Evolutionary conservation across 371 early-diverging fungal genomes (phyloP).

Genomic region (Apophysomyces ossiformis): DNA sequence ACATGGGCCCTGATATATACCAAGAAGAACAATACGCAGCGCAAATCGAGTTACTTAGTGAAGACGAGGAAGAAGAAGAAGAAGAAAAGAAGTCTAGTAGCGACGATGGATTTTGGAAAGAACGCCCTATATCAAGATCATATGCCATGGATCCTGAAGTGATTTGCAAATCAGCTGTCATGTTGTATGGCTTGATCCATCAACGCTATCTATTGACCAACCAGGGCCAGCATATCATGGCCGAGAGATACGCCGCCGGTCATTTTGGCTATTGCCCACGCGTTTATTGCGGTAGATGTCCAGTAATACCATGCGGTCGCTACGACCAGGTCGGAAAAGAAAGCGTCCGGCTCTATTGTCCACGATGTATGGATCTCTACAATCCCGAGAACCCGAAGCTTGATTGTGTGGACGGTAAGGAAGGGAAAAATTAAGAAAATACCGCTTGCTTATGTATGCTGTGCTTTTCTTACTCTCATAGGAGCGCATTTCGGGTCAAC

Average conservation of each 20-base stretch:
- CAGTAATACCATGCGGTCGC: constrained; percentile 86
- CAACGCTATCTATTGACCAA: constrained; percentile 82
- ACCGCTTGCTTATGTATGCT: no score
- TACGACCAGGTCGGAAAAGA: constrained; percentile 70
- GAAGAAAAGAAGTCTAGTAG: constrained; percentile 8
- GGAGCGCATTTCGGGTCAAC: constrained; percentile 96
- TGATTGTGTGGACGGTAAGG: constrained; percentile 81
- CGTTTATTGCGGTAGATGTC: constrained; percentile 74
- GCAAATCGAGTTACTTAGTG: constrained; percentile 38
- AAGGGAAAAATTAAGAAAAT: neutral
- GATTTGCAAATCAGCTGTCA: constrained; percentile 59
- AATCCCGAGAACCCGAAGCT: constrained; percentile 77
- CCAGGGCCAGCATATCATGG: constrained; percentile 78
- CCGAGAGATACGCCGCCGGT: constrained; percentile 71
- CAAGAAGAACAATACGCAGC: constrained; percentile 15
- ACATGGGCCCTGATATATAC: constrained; percentile 70
- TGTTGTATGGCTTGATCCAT: constrained; percentile 85
- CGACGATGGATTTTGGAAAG: constrained; percentile 42
- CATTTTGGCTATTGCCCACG: constrained; percentile 90
- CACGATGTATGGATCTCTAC: constrained; percentile 88
- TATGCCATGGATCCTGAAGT: constrained; percentile 33
- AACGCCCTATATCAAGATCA: constrained; percentile 26
- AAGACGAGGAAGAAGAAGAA: constrained; percentile 14
- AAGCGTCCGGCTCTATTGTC: constrained; percentile 80
- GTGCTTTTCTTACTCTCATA: constrained; percentile 20